Base-by-base conservation (phyloP, 2,329 filamentous ascomycete genomes). In the Colletotrichum cordylinicola region DNA sequence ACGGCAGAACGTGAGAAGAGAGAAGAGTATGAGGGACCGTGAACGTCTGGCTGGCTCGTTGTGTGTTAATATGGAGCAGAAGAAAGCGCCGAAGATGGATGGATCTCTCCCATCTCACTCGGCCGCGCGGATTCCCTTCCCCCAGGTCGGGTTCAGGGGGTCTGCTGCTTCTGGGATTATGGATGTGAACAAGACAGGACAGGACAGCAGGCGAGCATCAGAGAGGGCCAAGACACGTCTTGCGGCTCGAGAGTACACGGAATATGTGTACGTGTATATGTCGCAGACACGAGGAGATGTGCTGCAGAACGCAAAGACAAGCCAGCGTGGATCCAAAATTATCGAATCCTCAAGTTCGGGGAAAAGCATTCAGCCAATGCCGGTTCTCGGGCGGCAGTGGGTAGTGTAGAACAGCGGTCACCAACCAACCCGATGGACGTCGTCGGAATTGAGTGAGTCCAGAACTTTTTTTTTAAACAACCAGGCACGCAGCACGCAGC, bases 381-480 rank as follows among this genome's bases (percentile, higher is more conserved):
- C 27, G 64, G 24, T 58, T 64, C 33, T 73, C 68, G 67, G 67
- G 60, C 29, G 24, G 43, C 43, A 35, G 70, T 31, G 60, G 67
- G 48, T 37, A n/a, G n/a, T n/a, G n/a, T 24, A 60, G 39, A 65
- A 29, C 24, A n/a, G 60, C 64, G 70, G 65, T 67, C 64, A 73
- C 21, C 18, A 29, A 31, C 52, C 21, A 35, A 35, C 55, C 43
- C 43, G 70, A 67, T 68, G 64, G 64, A 75, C 64, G 69, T 73
- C 43, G 67, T 74, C 39, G 43, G 64, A 73, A 68, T 74, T 66
- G 35, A 70, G 60, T 70, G 70, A 65, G 35, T 62, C 48, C 39
- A 75, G 74, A 70, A 75, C 66, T 48, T 52, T 58, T 62, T 55
- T 70, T 33, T n/a, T n/a, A n/a, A 43, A 74, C 56, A 33, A 55